Evolutionary conservation across 1,284 basidiomycete species (phyloP).

Genomic region (Ganoderma resinaceum): DNA sequence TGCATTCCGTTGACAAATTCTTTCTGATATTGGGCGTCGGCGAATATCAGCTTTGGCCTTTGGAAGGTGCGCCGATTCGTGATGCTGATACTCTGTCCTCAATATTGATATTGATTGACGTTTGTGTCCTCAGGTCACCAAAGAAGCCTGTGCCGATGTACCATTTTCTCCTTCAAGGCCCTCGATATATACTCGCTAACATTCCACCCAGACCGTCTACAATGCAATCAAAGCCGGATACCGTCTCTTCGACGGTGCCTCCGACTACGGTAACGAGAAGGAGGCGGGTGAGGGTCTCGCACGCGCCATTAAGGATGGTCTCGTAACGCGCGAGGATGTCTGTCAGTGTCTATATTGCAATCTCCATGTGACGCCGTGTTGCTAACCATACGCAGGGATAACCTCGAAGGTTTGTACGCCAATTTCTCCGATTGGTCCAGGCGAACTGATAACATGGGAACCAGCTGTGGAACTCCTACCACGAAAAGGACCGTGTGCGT

Average conservation of each 20-base stretch:
- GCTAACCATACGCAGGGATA: slow-evolving; percentile 53
- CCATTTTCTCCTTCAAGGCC: slow-evolving; percentile 1
- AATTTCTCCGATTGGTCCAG: slow-evolving; percentile 27
- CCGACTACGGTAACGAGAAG: slow-evolving; percentile 88
- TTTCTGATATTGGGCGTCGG: slow-evolving; percentile 14
- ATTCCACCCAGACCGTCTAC: slow-evolving; percentile 60
- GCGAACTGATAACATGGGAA: slow-evolving; percentile 24
- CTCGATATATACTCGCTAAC: slow-evolving; percentile 11
- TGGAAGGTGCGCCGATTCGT: slow-evolving; percentile 59
- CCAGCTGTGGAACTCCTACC: slow-evolving; percentile 86
- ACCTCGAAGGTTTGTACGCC: slow-evolving; percentile 62
- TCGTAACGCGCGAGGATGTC: slow-evolving; percentile 79
- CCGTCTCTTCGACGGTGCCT: slow-evolving; percentile 84
- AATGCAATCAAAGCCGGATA: slow-evolving; percentile 78
- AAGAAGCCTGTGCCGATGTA: slow-evolving; percentile 64
- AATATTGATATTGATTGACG: not conserved
- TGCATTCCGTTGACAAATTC: not conserved
- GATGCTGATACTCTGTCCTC: not conserved
- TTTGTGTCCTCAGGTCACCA: slow-evolving; percentile 53
- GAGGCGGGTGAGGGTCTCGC: slow-evolving; percentile 81
- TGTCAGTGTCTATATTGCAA: slow-evolving; percentile 55
- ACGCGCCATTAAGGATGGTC: slow-evolving; percentile 77
- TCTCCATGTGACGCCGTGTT: slow-evolving; percentile 15
- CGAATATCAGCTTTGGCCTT: slow-evolving; percentile 61
- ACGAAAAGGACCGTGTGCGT: slow-evolving; percentile 71